Evolutionary conservation across 306 rosid species (phyloP).

Genomic region (Astragalus membranaceus): DNA sequence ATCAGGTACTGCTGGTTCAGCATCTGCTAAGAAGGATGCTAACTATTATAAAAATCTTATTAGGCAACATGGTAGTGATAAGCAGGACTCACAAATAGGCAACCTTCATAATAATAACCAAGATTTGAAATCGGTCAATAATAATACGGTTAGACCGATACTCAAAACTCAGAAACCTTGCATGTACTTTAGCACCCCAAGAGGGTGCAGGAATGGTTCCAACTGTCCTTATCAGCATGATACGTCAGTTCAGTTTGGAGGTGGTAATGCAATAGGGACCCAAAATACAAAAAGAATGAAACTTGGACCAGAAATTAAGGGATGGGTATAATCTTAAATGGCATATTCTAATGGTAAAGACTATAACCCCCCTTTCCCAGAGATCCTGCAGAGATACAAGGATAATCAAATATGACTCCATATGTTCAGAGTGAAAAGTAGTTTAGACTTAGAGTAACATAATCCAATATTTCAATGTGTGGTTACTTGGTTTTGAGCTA

Average conservation of each 20-base stretch:
- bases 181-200: conserved; percentile 44
- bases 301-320: conserved; percentile 27
- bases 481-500: background rate
- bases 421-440: background rate
- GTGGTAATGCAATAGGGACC: conserved; percentile 12
- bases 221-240: conserved; percentile 54
- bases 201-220: conserved; percentile 60
- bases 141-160: conserved; percentile 28
- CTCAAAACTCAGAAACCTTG: conserved; percentile 46
- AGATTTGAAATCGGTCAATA: conserved; percentile 34
- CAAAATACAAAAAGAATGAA: conserved; percentile 52
- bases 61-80: conserved; percentile 57
- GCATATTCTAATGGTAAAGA: background rate
- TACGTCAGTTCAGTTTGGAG: conserved; percentile 12
- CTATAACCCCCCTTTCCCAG: background rate
- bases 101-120: conserved; percentile 21
- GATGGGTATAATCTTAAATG: conserved; percentile 12
- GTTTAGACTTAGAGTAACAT: background rate
- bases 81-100: conserved; percentile 38
- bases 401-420: background rate
- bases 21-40: conserved; percentile 38
- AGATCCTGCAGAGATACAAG: background rate
- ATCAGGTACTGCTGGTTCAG: background rate
- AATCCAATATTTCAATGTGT: background rate
- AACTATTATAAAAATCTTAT: conserved; percentile 61